Conservation (phyloP, 2,329 filamentous ascomycete species). For the Colletotrichum coccodes region DNA sequence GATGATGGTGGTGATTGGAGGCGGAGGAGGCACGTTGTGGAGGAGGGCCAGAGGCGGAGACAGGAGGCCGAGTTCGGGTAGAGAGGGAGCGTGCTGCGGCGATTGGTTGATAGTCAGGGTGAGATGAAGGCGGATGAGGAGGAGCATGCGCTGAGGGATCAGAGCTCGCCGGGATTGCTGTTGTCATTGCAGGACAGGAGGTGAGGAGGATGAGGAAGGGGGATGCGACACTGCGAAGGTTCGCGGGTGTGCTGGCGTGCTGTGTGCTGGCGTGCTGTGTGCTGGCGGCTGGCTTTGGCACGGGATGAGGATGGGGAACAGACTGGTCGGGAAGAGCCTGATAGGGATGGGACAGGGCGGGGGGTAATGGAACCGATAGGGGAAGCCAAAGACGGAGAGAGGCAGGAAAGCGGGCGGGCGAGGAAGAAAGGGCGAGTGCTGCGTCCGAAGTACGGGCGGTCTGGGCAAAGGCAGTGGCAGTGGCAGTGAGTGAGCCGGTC, state of each 20-base stretch:
- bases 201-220: neutral
- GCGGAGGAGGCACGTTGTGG: constrained; percentile 37
- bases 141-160: constrained; percentile 40
- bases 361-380: constrained; percentile 1
- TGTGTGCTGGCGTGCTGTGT: too few relatives aligned
- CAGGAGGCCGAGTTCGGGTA: constrained; percentile 46
- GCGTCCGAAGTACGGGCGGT: neutral
- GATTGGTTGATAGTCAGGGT: constrained; percentile 37
- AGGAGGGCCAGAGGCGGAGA: constrained; percentile 31
- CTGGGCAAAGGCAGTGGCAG: neutral
- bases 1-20: constrained; percentile 43
- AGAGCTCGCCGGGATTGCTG: constrained; percentile 44
- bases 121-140: constrained; percentile 27
- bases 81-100: constrained; percentile 48
- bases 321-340: neutral
- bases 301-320: neutral
- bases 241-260: neutral
- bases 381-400: neutral
- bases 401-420: neutral
- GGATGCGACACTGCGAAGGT: constrained; percentile 21
- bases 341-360: constrained; percentile 11
- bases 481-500: neutral
- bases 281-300: constrained; percentile 2
- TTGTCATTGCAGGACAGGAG: constrained; percentile 43
- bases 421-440: constrained; percentile 1